Evolutionary conservation across 75 land plant genomes (phyloP).

Genomic region (Azolla pinnata): DNA sequence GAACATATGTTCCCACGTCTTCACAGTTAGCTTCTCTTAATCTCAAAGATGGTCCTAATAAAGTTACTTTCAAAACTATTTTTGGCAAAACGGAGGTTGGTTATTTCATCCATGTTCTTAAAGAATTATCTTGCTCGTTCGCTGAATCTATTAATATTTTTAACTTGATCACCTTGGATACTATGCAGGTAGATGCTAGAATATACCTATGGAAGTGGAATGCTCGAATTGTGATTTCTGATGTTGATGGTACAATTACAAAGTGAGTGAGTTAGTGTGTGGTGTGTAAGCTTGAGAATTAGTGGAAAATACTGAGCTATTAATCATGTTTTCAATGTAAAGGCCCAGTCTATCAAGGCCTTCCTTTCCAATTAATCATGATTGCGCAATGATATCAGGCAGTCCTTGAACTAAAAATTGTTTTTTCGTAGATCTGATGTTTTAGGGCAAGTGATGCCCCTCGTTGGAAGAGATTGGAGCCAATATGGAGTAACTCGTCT

Average conservation of each 20-base stretch:
- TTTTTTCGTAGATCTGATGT: constrained; percentile 99
- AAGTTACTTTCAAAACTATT: constrained; percentile 72
- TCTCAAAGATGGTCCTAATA: constrained; percentile 85
- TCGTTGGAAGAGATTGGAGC: constrained; percentile 95
- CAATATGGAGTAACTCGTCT: constrained; percentile 91
- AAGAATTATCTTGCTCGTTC: neutral
- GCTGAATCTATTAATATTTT: neutral
- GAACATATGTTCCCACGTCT: constrained; percentile 70
- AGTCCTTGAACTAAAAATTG: too few species aligned
- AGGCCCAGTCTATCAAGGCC: too few species aligned
- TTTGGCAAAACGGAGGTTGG: constrained; percentile 80
- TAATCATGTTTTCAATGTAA: too few species aligned
- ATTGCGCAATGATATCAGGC: too few species aligned
- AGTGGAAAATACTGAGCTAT: too few species aligned
- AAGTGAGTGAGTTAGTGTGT: too few species aligned
- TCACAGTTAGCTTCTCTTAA: constrained; percentile 82
- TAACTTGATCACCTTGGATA: neutral
- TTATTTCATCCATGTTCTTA: neutral
- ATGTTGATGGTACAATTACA: constrained; percentile 98
- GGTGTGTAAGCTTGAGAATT: too few species aligned
- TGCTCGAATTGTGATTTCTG: constrained; percentile 85
- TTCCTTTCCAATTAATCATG: too few species aligned
- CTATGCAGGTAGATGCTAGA: constrained; percentile 87
- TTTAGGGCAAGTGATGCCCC: constrained; percentile 96
- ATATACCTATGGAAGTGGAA: constrained; percentile 98